Evolutionary conservation across 805 yeast species (phyloP).

Genomic region (Yarrowia phangngaensis): DNA sequence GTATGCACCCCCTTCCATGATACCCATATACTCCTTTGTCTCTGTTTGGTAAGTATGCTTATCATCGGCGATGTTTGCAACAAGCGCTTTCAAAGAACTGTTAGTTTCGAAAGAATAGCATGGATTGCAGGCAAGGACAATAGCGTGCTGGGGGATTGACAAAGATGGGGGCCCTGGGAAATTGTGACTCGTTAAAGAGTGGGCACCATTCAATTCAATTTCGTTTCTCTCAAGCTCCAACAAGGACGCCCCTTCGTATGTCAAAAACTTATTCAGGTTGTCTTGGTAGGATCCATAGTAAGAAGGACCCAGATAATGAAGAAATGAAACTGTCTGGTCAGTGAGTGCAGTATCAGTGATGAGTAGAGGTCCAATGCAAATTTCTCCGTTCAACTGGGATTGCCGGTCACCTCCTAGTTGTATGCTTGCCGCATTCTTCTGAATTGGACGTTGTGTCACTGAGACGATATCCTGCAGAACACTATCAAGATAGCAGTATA

Average conservation of each 20-base stretch:
- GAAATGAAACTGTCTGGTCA: constrained; percentile 13
- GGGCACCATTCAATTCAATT: background rate
- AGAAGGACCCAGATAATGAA: constrained; percentile 8
- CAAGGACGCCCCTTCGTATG: constrained; percentile 11
- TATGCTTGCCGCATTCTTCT: constrained; percentile 7
- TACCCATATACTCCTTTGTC: constrained; percentile 18
- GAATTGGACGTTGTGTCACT: background rate
- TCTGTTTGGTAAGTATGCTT: constrained; percentile 9
- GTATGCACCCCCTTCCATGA: constrained; percentile 6
- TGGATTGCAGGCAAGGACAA: constrained; percentile 10
- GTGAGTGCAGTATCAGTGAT: constrained; percentile 13
- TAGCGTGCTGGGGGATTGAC: constrained; percentile 9
- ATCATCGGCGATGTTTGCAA: constrained; percentile 9
- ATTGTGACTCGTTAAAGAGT: constrained; percentile 8
- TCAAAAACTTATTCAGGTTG: constrained; percentile 6
- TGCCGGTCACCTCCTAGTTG: constrained; percentile 14
- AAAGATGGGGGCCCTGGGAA: constrained; percentile 8
- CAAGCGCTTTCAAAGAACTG: constrained; percentile 2
- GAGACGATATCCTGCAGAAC: constrained; percentile 12
- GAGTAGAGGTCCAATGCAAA: constrained; percentile 5
- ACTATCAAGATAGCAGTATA: constrained; percentile 12
- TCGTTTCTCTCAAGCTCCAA: constrained; percentile 12
- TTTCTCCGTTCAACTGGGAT: background rate
- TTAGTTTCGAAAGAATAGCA: constrained; percentile 5
- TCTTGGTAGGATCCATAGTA: constrained; percentile 21